Conservation (phyloP, 2,329 filamentous ascomycete genomes). For the Fusarium succisae region DNA sequence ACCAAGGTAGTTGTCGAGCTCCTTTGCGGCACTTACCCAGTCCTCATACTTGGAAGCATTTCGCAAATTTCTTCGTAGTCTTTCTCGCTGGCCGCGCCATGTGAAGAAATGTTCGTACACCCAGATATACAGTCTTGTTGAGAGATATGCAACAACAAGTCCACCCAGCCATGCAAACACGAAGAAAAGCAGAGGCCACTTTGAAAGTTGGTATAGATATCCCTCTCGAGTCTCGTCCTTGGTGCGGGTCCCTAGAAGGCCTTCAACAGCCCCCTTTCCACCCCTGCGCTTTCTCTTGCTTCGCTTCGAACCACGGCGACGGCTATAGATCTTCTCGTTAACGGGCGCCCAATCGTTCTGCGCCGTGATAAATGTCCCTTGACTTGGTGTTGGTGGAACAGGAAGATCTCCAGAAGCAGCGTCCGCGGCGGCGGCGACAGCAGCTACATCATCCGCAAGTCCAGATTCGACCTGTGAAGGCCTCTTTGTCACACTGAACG, state of each 20-base stretch:
- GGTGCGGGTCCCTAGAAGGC: slow-evolving; percentile 64
- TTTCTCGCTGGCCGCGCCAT: slow-evolving; percentile 84
- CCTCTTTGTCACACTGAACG: slow-evolving; percentile 55
- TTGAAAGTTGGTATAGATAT: slow-evolving; percentile 86
- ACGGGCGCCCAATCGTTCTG: slow-evolving; percentile 97
- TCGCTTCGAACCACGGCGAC: slow-evolving; percentile 52
- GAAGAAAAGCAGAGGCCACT: slow-evolving; percentile 88
- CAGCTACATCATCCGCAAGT: slow-evolving; percentile 47
- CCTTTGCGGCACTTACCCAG: slow-evolving; percentile 83
- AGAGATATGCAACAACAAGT: slow-evolving; percentile 76
- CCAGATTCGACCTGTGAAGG: slow-evolving; percentile 47
- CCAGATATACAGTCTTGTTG: slow-evolving; percentile 89
- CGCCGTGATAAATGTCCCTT: slow-evolving; percentile 78
- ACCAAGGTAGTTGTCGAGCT: slow-evolving; percentile 82
- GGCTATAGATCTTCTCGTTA: slow-evolving; percentile 69
- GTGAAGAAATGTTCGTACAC: slow-evolving; percentile 91
- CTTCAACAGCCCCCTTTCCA: slow-evolving; percentile 50
- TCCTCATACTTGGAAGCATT: slow-evolving; percentile 79
- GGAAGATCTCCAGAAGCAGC: slow-evolving; percentile 51
- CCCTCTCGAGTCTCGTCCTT: slow-evolving; percentile 96
- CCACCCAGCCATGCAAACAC: slow-evolving; percentile 84
- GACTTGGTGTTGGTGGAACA: slow-evolving; percentile 34
- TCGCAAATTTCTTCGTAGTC: slow-evolving; percentile 75
- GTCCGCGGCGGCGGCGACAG: slow-evolving; percentile 52
- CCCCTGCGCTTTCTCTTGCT: slow-evolving; percentile 44